phyloP scores from a whole-genome alignment of 495 filamentous ascomycete genomes.

The Trichoderma orchidacearum region DNA sequence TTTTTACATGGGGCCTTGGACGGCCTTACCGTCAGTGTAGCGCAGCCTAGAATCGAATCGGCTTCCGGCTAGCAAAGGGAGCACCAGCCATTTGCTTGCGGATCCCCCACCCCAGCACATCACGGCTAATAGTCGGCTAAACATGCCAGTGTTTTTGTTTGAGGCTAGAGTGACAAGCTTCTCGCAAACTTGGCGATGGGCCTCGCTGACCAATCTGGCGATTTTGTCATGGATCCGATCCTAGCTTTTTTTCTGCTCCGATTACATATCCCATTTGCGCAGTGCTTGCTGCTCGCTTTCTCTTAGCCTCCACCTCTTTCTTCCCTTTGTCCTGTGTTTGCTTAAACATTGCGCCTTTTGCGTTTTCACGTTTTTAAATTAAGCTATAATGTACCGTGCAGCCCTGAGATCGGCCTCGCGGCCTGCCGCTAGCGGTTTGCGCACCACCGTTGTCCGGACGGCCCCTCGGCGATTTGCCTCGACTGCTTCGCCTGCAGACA shows the following conservation, averaged over 20 bases:
- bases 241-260: not conserved
- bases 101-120: not conserved
- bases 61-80: not conserved
- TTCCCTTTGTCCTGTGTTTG: no score
- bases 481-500: slow-evolving; percentile 43
- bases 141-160: not conserved
- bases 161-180: not conserved
- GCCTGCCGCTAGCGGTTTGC: not conserved
- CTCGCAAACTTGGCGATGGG: slow-evolving; percentile 5
- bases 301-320: slow-evolving; percentile 4
- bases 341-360: slow-evolving; percentile 1
- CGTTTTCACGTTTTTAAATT: not conserved
- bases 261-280: not conserved
- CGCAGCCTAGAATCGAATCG: no score
- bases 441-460: not conserved
- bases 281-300: slow-evolving; percentile 1
- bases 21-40: no score
- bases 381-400: slow-evolving; percentile 45
- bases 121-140: not conserved
- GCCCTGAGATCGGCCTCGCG: slow-evolving; percentile 16
- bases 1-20: no score
- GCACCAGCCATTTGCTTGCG: not conserved
- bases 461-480: slow-evolving; percentile 51
- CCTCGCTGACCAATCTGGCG: slow-evolving; percentile 11
- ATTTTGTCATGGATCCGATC: not conserved